phyloP scores from a whole-genome alignment of 2,329 filamentous ascomycete species.

The Bretziella fagacearum region DNA sequence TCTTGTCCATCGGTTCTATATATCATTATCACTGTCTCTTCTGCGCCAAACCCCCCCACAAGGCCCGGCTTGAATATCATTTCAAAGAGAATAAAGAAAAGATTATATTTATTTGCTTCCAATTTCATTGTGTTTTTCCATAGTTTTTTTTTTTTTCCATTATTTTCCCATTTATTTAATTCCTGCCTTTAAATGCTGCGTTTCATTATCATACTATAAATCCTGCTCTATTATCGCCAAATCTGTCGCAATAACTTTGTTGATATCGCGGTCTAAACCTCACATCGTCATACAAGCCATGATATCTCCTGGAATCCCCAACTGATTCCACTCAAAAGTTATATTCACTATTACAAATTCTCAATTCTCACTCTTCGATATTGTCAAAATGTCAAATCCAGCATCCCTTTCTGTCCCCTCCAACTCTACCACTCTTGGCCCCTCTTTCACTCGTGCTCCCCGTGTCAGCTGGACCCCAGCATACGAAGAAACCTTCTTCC shows the following conservation, averaged over 20 bases:
- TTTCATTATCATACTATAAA: not conserved
- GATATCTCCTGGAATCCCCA: not conserved
- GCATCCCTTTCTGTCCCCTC: not conserved
- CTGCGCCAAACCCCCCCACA: not conserved
- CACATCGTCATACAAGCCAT: too few species aligned
- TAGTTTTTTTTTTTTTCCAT: not conserved
- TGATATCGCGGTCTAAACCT: not conserved
- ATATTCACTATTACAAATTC: too few species aligned
- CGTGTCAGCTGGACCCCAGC: conserved; percentile 40
- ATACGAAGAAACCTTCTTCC: conserved; percentile 44
- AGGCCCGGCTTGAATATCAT: too few species aligned
- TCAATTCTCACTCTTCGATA: too few species aligned
- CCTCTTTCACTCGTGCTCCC: not conserved
- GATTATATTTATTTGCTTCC: not conserved
- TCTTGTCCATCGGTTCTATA: not conserved
- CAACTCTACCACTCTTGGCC: not conserved
- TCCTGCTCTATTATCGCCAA: not conserved
- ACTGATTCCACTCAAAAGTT: too few species aligned
- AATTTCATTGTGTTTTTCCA: not conserved
- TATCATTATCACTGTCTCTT: not conserved
- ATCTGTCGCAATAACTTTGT: not conserved
- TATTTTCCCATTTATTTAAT: not conserved
- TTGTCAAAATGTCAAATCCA: too few species aligned
- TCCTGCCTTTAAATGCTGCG: not conserved
- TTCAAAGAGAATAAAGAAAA: too few species aligned